Evolutionary conservation across 768 basidiomycete species (phyloP), one percentile per base, ranked within the genome.

Genomic region (Boletus insuetus): DNA sequence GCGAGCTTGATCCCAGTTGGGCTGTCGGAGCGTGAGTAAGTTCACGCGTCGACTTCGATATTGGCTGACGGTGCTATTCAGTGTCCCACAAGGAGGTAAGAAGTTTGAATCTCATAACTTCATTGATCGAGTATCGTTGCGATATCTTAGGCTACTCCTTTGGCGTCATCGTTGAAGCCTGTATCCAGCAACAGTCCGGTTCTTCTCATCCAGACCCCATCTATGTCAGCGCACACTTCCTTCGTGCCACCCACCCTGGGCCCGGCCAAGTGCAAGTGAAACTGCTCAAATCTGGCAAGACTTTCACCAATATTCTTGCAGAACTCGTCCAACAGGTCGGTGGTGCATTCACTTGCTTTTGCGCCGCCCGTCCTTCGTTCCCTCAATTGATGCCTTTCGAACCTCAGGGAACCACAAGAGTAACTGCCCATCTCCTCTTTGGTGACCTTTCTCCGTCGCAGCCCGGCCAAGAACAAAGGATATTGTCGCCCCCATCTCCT

Each of bases 201-300:
- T 77, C 80, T 10, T 22, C 61, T 13, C 84, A 85, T 64, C 68
- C 62, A 17, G 85, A 87, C 58, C 82, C 81, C 17, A 71, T 87
- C 42, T 81, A 87, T 64, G 68, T 85, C 46, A 83, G 80, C 16
- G 81, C 82, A 4, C 81, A 87, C 60, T 89, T 77, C 62, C 71
- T 86, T 38, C 73, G 75, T 20, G 68, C 80, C 2, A 76, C 82
- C 1, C 67, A 68, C 9, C 53, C 72, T 6, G 72, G 69, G 6
- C 58, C 71, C 3, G 82, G 80, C 58, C 75, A 79, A 46, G 75
- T 86, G 12, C 77, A 69, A 44, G 71, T 87, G 1, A 74, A 71
- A 6, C 68, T 64, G 1, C 34, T 84, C n/a, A 83, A 80, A 62
- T 66, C 64, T 6, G 83, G 85, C 3, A 76, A 74, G 44, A 74